These are phyloP conservation scores for Hansenula sp. DNA, from an alignment of 1,139 yeast genomes.

Conservation along the genomic window DNA sequence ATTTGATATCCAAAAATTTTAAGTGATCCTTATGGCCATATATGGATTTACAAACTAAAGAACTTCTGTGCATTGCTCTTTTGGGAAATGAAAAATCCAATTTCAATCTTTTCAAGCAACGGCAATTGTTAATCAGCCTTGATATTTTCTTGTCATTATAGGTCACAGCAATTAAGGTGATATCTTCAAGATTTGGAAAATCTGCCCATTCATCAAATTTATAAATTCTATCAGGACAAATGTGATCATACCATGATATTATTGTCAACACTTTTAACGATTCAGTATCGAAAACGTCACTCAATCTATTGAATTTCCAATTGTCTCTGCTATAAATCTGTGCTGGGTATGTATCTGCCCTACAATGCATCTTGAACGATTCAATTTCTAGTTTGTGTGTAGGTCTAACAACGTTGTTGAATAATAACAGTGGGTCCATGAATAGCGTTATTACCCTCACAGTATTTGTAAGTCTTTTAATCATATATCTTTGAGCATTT, in stretches of 20 bases:
- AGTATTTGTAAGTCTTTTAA: conserved; percentile 19
- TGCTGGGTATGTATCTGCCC: conserved; percentile 31
- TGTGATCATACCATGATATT: conserved; percentile 36
- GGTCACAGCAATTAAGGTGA: conserved; percentile 36
- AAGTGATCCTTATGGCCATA: conserved; percentile 28
- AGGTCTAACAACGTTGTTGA: conserved; percentile 23
- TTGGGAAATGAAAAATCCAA: conserved; percentile 34
- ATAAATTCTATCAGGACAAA: conserved; percentile 26
- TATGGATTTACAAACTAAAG: conserved; percentile 29
- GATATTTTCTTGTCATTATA: conserved; percentile 25
- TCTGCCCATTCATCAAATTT: conserved; percentile 32
- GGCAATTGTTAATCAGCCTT: conserved; percentile 25
- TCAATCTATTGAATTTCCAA: conserved; percentile 21
- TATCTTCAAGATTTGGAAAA: conserved; percentile 31
- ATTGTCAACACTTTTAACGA: conserved; percentile 32
- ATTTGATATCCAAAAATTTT: conserved; percentile 34
- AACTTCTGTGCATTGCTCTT: conserved; percentile 27
- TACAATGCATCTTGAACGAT: conserved; percentile 34
- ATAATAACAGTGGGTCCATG: conserved; percentile 32
- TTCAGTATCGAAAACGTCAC: conserved; percentile 32
- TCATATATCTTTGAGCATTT: conserved; percentile 23
- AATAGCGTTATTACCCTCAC: conserved; percentile 31
- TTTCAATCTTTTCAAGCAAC: conserved; percentile 31
- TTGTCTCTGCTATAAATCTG: conserved; percentile 19
- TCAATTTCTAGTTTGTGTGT: conserved; percentile 28